Base-by-base conservation (phyloP, 805 yeast genomes). In the Saccharomycopsis synnaedendra region DNA sequence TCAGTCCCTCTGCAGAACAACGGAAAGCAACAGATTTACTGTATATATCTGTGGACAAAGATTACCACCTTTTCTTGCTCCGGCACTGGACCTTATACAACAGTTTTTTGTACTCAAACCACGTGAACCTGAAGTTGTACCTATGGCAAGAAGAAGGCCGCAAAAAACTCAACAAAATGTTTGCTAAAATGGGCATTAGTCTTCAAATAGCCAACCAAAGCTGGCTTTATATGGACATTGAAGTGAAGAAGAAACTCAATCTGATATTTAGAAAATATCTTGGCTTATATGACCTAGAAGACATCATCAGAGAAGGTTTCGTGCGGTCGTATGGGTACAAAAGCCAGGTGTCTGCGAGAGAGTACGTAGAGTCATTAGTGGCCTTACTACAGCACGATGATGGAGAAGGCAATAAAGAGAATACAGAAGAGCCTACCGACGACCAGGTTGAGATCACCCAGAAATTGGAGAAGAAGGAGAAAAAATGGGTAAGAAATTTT, bases 101-200 rank as follows among this genome's bases (percentile, higher is more conserved):
- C 55, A 74, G 96, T 52, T 87, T 94, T 63, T 76, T 78, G 58
- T 93, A 89, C 60, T 86, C 96, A n/a, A 81, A 87, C 51, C 90
- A 82, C 58, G 88, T 90, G 34, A 86, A 89, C 58, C 84, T 97
- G 8, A 85, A 88, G 60, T 67, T 93, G 48, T 79, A 79, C 48
- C 67, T 93, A 37, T 93, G 96, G 93, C 82, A 89, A 33, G 96
- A 86, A 58, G 89, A 84, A 49, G 98, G 99, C 4, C 75, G 82
- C 55, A 87, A 85, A 59, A 75, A 80, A 54, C 67, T 93, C 44
- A 95, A 89, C 60, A 87, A 88, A 57, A 73, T 93, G 76, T 86
- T 93, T 66, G 98, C 98, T 1, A 77, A 84, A 56, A 93, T 94
- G 96, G 98, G 98, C 5, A 82, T 93, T 4, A 82, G 96, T 0